Evolutionary conservation across 176 grass and related monocot genomes (phyloP).

Genomic region (Carex parvula): DNA sequence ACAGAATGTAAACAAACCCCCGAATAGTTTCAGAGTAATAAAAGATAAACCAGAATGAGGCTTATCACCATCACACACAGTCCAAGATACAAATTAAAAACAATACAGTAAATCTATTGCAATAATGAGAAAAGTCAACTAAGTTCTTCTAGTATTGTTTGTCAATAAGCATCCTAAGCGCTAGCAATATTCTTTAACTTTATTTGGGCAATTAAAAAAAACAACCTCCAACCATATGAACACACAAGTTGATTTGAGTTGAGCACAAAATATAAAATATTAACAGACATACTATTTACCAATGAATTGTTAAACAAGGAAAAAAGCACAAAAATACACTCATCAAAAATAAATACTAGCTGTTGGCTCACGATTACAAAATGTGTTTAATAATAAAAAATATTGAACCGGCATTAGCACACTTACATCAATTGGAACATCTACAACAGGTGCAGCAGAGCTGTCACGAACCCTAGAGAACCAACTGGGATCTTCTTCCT

Average conservation of each 20-base stretch:
- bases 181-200: not conserved
- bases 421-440: no score
- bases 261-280: not conserved
- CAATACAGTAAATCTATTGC: not conserved
- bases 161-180: not conserved
- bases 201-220: not conserved
- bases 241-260: not conserved
- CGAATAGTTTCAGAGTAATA: not conserved
- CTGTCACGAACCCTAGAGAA: no score
- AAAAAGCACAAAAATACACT: not conserved
- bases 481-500: slow-evolving; percentile 98
- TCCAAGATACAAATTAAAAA: slow-evolving; percentile 1
- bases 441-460: no score
- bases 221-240: not conserved
- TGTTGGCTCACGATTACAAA: not conserved
- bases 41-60: not conserved
- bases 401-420: no score
- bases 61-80: not conserved
- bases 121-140: slow-evolving; percentile 4
- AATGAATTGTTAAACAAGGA: not conserved
- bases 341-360: slow-evolving; percentile 1
- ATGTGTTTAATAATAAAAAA: not conserved
- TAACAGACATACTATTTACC: not conserved
- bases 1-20: not conserved
- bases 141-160: not conserved